Evolutionary conservation across 495 filamentous ascomycete species (phyloP).

Genomic region (Penicillium cataractarum): DNA sequence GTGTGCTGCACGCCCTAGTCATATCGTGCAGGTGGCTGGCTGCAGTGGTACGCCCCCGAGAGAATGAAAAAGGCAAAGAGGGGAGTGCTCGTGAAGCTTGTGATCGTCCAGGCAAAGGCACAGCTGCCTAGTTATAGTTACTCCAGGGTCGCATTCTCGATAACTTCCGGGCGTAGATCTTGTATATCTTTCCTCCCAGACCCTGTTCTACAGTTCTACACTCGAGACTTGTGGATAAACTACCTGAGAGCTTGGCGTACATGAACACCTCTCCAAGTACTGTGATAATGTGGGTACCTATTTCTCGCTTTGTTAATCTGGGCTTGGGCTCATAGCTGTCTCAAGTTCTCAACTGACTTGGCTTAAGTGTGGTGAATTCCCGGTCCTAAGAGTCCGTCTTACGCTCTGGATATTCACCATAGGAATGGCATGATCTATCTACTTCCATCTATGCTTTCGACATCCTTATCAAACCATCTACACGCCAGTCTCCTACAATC

Average conservation of each 20-base stretch:
- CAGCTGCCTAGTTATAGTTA: background rate
- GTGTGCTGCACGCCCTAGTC: constrained; percentile 9
- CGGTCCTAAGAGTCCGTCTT: background rate
- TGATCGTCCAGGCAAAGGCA: constrained; percentile 7
- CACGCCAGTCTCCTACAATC: background rate
- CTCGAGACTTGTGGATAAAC: background rate
- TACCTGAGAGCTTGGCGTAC: background rate
- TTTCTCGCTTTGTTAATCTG: background rate
- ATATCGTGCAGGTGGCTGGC: constrained; percentile 28
- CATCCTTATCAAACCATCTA: background rate
- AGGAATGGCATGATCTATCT: background rate
- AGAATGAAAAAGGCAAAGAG: constrained; percentile 13
- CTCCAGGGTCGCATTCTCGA: background rate
- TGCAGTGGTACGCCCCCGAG: constrained; percentile 18
- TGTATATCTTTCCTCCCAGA: background rate
- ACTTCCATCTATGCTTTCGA: background rate
- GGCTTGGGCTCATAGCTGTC: too few species aligned
- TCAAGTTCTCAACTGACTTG: constrained; percentile 2
- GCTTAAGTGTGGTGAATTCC: background rate
- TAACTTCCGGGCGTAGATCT: background rate
- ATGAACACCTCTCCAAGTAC: background rate
- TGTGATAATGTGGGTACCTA: background rate
- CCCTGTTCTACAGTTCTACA: background rate
- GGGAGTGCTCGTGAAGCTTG: constrained; percentile 12
- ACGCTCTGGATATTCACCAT: background rate